A percentile compares a stretch with the other conserved stretches of the same genome.
These are phyloP conservation scores for Vigna trinervia DNA, from an alignment of 306 rosid genomes.

Conservation along the genomic window DNA sequence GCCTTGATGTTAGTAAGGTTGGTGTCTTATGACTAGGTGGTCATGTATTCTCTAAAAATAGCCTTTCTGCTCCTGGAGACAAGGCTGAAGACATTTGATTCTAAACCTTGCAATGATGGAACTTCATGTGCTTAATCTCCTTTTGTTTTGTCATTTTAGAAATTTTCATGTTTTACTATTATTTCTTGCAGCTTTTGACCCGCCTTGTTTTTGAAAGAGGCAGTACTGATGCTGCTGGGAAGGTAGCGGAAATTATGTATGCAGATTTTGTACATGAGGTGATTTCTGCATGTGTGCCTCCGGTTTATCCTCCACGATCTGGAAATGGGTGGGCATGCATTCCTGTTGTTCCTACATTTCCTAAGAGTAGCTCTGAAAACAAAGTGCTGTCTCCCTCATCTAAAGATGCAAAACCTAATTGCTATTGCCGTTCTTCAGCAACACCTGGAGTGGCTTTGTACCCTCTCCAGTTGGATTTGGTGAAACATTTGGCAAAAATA, in stretches of 20 bases:
- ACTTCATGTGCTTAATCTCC: constrained; percentile 28
- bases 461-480: constrained; percentile 92
- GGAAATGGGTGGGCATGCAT: constrained; percentile 99
- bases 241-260: constrained; percentile 92
- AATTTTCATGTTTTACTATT: constrained; percentile 36
- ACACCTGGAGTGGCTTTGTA: constrained; percentile 83
- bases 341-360: constrained; percentile 80
- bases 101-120: constrained; percentile 9
- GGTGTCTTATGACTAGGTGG: constrained; percentile 11
- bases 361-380: constrained; percentile 76
- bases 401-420: constrained; percentile 83
- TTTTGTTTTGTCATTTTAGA: constrained; percentile 15
- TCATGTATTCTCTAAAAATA: constrained; percentile 11
- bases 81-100: constrained; percentile 20
- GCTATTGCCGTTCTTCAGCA: constrained; percentile 71
- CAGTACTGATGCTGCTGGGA: constrained; percentile 96
- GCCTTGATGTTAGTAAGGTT: constrained; percentile 23
- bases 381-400: constrained; percentile 83
- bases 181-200: constrained; percentile 81
- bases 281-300: constrained; percentile 96
- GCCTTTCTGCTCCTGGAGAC: constrained; percentile 5
- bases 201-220: constrained; percentile 96
- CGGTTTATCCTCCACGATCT: constrained; percentile 92
- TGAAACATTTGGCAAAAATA: constrained; percentile 93
- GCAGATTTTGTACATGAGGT: constrained; percentile 98